Base-by-base conservation (phyloP, 768 basidiomycete species). In the Tricholoma sp. region DNA sequence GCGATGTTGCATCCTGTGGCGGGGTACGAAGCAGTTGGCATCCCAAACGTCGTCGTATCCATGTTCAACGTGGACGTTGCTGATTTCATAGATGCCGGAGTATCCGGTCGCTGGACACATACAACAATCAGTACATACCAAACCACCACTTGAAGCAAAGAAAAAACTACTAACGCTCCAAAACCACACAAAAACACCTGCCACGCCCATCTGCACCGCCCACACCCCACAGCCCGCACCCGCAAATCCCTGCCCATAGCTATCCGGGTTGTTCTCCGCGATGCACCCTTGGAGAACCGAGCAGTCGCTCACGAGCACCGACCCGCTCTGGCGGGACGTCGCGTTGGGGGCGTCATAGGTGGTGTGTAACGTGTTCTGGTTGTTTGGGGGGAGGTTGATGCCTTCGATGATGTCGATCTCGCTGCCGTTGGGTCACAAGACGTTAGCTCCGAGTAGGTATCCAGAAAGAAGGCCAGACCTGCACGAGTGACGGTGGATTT, bases 11-110 rank as follows among this genome's bases (percentile, higher is more conserved):
- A 91, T 2, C 75, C 74, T 3, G 74, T 65, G 1, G 76, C 65
- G 0, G 84, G 81, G 71, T 85, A 91, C 24, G 84, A 79, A 0
- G 83, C 86, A 4, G 83, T 79, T 0, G 91, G 91, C 29, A 72
- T 69, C 1, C 89, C 89, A 61, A 79, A 72, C 64, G 70, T 63
- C 16, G 81, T 75, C 1, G 72, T 65, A 59, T 79, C 75, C 2
- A 82, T 69, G 12, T 61, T 64, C 1, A 73, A 69, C 7, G 70
- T 65, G 2, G 71, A 67, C 4, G 69, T 77, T 2, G 77, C 69
- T n/a, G 62, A 62, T 8, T 59, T 57, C 34, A 83, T 66, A 27
- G 67, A 69, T 5, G 60, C 63, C 1, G 80, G 81, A 10, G 80
- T 60, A 64, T 80, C 70, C 12, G 74, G 63, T 12, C 79, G 71